Evolutionary conservation across 768 basidiomycete species (phyloP), one percentile per base, ranked within the genome.

Genomic region (Amanita inopinata): DNA sequence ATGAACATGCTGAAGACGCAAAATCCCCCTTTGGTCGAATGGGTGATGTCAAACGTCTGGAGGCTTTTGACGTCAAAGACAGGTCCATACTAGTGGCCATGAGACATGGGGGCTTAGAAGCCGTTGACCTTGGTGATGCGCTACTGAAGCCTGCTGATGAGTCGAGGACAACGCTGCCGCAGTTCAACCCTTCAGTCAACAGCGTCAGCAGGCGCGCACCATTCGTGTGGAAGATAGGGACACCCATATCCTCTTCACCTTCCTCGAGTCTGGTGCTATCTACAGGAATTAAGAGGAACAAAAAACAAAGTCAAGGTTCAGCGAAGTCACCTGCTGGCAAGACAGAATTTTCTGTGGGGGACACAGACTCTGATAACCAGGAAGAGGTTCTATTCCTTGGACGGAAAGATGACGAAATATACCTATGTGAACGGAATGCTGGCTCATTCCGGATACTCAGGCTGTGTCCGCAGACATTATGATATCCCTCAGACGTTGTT

Each of bases 51-150:
- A 86, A 83, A 59, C 79, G 83, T 7, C 53, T 91, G 17, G 88
- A 91, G 58, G 81, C 87, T 2, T 83, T 91, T 45, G 86, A 90
- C 54, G 70, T 86, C 30, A 65, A 73, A 35, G 75, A 83, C 48
- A 74, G 83, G 14, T 78, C 88, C 4, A 75, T 91, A 7, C 67
- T 91, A 3, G 80, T 91, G 24, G 88, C 88, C 11, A 75, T 91
- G 76, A 79, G 88, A 15, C 86, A 86, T 58, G 86, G 87, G 23
- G 88, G 89, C 2, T 59, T 91, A 27, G 88, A 91, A 53, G 87
- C 74, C 0, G 78, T 88, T 22, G 83, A 89, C 52, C 66, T 90
- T 24, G 70, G 77, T 19, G 88, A 91, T 55, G 88, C 86, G 3
- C 60, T 91, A 31, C 65, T 90, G 41, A 76, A 70, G 42, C 88